Evolutionary conservation across 768 basidiomycete species (phyloP).

Genomic region (Tephrocybe rancida): DNA sequence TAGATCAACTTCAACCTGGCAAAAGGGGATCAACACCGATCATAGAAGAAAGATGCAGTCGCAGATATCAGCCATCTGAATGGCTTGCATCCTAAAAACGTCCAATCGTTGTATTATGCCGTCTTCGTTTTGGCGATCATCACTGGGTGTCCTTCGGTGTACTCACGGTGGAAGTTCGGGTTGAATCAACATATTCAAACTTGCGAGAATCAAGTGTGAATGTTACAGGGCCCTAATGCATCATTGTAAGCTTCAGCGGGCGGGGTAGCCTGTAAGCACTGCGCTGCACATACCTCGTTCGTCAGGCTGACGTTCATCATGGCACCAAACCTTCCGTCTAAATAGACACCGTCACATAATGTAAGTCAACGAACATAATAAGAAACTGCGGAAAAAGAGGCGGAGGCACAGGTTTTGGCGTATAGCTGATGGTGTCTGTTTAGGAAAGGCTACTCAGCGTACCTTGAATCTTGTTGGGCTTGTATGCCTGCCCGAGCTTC

Average conservation of each 20-base stretch:
- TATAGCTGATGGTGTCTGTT: too few relatives aligned
- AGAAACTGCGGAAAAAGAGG: too few relatives aligned
- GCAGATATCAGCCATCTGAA: too few relatives aligned
- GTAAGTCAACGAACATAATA: constrained; percentile 1
- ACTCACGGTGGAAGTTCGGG: constrained; percentile 11
- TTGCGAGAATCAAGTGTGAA: constrained; percentile 84
- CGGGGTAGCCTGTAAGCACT: background rate
- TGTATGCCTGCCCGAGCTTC: constrained; percentile 65
- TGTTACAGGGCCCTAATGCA: constrained; percentile 75
- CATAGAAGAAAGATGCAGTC: too few relatives aligned
- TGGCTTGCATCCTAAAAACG: too few relatives aligned
- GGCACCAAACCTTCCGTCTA: constrained; percentile 93
- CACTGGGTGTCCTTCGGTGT: constrained; percentile 1
- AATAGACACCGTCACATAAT: constrained; percentile 1
- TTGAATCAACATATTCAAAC: constrained; percentile 59
- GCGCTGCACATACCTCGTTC: constrained; percentile 68
- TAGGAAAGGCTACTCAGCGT: constrained; percentile 9
- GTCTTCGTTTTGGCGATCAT: background rate
- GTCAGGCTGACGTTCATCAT: constrained; percentile 92
- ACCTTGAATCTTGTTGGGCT: constrained; percentile 83
- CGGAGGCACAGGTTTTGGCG: too few relatives aligned
- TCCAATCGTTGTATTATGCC: background rate
- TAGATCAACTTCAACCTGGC: too few relatives aligned
- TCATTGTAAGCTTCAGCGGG: constrained; percentile 15
- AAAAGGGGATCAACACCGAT: too few relatives aligned